Percentiles rank a stretch among this genome's conserved stretches.
Conservation (phyloP, 2,329 filamentous ascomycete species). For the Penicillium sp. region DNA sequence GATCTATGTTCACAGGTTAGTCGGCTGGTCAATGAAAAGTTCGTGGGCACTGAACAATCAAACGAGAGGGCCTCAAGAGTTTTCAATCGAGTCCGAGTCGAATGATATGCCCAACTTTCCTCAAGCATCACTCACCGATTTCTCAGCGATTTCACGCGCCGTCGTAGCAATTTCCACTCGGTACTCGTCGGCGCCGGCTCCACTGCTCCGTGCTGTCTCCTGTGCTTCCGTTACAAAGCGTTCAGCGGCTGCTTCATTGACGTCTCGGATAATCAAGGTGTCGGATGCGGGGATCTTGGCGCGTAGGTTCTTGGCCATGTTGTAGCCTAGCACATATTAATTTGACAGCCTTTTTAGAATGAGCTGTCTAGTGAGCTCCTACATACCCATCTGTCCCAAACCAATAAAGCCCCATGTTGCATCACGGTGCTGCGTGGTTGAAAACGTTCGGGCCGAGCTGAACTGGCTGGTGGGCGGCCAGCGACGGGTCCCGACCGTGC, state of each 20-base stretch:
- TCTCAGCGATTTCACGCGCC: conserved; percentile 64
- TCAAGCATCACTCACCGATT: conserved; percentile 56
- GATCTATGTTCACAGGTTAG: conserved; percentile 56
- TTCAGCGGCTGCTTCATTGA: conserved; percentile 58
- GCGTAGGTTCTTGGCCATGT: conserved; percentile 71
- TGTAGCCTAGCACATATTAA: conserved; percentile 54
- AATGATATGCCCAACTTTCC: too few species aligned
- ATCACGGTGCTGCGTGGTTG: conserved; percentile 45
- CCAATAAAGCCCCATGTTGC: conserved; percentile 62
- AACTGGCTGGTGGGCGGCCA: conserved; percentile 11
- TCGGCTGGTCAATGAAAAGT: background rate
- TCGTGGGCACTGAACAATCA: too few species aligned
- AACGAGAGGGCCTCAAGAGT: too few species aligned
- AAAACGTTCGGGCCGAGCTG: conserved; percentile 42
- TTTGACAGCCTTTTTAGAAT: background rate
- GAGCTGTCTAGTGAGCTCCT: background rate
- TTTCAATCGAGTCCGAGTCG: too few species aligned
- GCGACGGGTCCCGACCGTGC: conserved; percentile 8
- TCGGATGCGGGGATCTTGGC: conserved; percentile 65
- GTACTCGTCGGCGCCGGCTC: conserved; percentile 36
- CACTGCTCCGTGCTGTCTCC: conserved; percentile 27
- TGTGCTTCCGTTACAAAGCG: conserved; percentile 58
- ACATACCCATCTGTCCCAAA: conserved; percentile 61
- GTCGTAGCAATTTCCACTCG: conserved; percentile 57
- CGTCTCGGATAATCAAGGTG: conserved; percentile 64